Percentiles rank a stretch among this genome's conserved stretches.
Evolutionary conservation across 208 protist genomes (phyloP).

Genomic region (Leishmania amazonensis): DNA sequence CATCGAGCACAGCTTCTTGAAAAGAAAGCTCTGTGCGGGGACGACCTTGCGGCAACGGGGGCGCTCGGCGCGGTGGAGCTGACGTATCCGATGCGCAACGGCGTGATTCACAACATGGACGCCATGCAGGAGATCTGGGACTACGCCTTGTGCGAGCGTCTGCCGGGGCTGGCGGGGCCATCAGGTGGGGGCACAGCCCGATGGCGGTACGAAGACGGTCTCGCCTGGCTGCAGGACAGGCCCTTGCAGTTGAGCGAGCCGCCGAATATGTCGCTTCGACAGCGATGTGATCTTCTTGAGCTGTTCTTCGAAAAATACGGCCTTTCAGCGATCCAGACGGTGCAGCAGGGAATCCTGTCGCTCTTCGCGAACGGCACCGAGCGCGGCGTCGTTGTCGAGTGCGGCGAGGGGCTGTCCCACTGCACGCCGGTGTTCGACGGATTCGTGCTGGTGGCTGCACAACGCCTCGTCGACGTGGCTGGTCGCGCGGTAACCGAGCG

Average conservation of each 20-base stretch:
- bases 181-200: not conserved
- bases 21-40: slow-evolving; percentile 9
- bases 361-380: slow-evolving; percentile 97
- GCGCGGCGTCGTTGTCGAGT: slow-evolving; percentile 98
- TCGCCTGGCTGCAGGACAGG: slow-evolving; percentile 7
- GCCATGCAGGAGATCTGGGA: slow-evolving; percentile 97
- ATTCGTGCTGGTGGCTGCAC: slow-evolving; percentile 66
- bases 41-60: slow-evolving; percentile 13
- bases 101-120: slow-evolving; percentile 97
- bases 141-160: slow-evolving; percentile 86
- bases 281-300: slow-evolving; percentile 92
- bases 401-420: slow-evolving; percentile 98
- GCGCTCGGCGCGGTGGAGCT: slow-evolving; percentile 25
- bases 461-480: slow-evolving; percentile 93
- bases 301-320: slow-evolving; percentile 97
- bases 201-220: slow-evolving; percentile 11
- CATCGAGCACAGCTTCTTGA: slow-evolving; percentile 3
- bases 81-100: slow-evolving; percentile 96
- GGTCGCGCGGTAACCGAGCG: slow-evolving; percentile 97
- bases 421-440: slow-evolving; percentile 98
- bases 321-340: slow-evolving; percentile 92
- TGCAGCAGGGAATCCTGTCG: slow-evolving; percentile 92
- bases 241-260: slow-evolving; percentile 96
- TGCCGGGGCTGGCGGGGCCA: not conserved
- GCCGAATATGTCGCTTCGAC: slow-evolving; percentile 93